phyloP scores from a whole-genome alignment of 2,329 filamentous ascomycete species.

The Ophiostoma perfectum region DNA sequence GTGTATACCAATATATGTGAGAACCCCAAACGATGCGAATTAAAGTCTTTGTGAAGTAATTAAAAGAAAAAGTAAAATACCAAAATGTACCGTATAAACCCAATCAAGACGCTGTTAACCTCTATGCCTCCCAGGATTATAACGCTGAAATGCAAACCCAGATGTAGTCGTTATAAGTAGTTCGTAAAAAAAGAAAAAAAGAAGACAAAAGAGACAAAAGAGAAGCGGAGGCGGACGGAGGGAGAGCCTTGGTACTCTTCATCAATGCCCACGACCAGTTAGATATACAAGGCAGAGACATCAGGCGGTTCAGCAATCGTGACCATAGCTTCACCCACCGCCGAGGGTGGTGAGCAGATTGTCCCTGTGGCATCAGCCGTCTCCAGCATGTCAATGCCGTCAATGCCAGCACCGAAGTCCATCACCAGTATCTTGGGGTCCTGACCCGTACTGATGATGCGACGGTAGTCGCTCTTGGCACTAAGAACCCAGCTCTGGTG shows the following conservation, averaged over 20 bases:
- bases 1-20: neutral
- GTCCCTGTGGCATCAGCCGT: constrained; percentile 13
- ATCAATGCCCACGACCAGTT: neutral
- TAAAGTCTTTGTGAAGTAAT: neutral
- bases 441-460: constrained; percentile 92
- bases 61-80: neutral
- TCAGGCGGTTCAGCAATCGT: neutral
- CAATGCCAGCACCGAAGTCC: constrained; percentile 70
- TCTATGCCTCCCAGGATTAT: neutral
- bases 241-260: too few relatives aligned
- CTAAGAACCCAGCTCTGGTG: constrained; percentile 95
- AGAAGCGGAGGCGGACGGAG: neutral
- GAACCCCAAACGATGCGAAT: neutral
- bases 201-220: neutral
- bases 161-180: neutral
- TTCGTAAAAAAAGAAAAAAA: neutral
- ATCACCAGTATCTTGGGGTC: constrained; percentile 88
- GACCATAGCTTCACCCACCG: neutral
- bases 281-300: constrained; percentile 7
- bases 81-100: neutral
- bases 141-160: neutral
- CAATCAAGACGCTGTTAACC: neutral
- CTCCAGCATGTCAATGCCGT: constrained; percentile 55
- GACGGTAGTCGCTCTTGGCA: constrained; percentile 90
- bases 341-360: neutral